Evolutionary conservation across 1,139 yeast species (phyloP).

Genomic region (Yamadazyma taylorii): DNA sequence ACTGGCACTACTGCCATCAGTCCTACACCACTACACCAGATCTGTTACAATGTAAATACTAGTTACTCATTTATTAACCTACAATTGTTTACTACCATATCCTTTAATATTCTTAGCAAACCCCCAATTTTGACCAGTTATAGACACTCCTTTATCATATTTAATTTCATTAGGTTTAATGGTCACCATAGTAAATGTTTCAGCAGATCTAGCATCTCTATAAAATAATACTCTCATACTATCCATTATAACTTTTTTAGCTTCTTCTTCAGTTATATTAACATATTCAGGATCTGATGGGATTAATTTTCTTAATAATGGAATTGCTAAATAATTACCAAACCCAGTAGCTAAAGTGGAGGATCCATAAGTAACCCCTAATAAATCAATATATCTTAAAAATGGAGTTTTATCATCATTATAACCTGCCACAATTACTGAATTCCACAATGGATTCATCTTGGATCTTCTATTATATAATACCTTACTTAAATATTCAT

Average conservation of each 20-base stretch:
- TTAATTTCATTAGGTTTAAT: conserved; percentile 51
- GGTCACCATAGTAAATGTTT: conserved; percentile 82
- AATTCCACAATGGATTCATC: conserved; percentile 97
- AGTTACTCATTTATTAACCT: too few relatives aligned
- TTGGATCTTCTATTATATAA: conserved; percentile 86
- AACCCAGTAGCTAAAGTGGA: conserved; percentile 95
- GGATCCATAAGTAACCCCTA: conserved; percentile 88
- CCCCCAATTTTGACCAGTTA: conserved; percentile 84
- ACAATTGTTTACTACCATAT: conserved; percentile 66
- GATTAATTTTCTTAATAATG: conserved; percentile 81
- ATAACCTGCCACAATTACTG: conserved; percentile 86
- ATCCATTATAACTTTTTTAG: conserved; percentile 71
- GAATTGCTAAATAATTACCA: conserved; percentile 93
- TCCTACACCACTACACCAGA: neutral
- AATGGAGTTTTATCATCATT: conserved; percentile 68
- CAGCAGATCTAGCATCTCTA: conserved; percentile 93
- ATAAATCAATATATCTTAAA: conserved; percentile 81
- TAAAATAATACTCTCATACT: conserved; percentile 94
- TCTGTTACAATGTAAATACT: too few relatives aligned
- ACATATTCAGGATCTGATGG: conserved; percentile 76
- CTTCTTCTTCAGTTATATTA: conserved; percentile 70
- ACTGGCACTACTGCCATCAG: too few relatives aligned
- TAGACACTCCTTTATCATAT: conserved; percentile 63
- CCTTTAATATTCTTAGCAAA: conserved; percentile 89
- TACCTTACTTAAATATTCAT: conserved; percentile 81